phyloP scores from a whole-genome alignment of 1,284 basidiomycete species.

The Moniliophthora roreri region DNA sequence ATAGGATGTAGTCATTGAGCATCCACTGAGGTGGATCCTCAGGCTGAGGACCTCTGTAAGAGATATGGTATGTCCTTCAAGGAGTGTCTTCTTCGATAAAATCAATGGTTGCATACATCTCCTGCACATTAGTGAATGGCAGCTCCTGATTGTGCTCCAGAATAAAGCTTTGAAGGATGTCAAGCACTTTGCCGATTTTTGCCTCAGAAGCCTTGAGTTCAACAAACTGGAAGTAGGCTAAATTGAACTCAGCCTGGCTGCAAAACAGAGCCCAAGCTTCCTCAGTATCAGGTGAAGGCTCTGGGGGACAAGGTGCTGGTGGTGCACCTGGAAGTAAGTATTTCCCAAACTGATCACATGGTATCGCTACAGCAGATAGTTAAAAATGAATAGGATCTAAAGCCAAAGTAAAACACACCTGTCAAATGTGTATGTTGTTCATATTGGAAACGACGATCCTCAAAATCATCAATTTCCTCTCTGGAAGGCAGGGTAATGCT shows the following conservation, averaged over 20 bases:
- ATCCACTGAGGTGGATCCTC: constrained; percentile 10
- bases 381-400: too few relatives aligned
- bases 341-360: too few relatives aligned
- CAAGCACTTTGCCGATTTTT: constrained; percentile 15
- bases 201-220: constrained; percentile 15
- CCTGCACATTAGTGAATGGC: constrained; percentile 22
- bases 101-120: constrained; percentile 27
- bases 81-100: constrained; percentile 21
- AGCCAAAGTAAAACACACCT: too few relatives aligned
- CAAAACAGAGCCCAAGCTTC: constrained; percentile 16
- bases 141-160: constrained; percentile 9
- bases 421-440: too few relatives aligned
- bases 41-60: constrained; percentile 24
- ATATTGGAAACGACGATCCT: too few relatives aligned
- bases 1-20: background rate
- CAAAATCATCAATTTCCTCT: too few relatives aligned
- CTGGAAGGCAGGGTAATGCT: too few relatives aligned
- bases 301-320: too few relatives aligned
- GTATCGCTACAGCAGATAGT: too few relatives aligned
- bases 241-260: constrained; percentile 16
- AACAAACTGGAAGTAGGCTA: constrained; percentile 18
- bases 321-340: too few relatives aligned
- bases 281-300: too few relatives aligned
- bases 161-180: constrained; percentile 16
- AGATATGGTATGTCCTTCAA: constrained; percentile 21